Conservation (phyloP, 371 early-diverging fungal genomes). For the Mortierella sp. region DNA sequence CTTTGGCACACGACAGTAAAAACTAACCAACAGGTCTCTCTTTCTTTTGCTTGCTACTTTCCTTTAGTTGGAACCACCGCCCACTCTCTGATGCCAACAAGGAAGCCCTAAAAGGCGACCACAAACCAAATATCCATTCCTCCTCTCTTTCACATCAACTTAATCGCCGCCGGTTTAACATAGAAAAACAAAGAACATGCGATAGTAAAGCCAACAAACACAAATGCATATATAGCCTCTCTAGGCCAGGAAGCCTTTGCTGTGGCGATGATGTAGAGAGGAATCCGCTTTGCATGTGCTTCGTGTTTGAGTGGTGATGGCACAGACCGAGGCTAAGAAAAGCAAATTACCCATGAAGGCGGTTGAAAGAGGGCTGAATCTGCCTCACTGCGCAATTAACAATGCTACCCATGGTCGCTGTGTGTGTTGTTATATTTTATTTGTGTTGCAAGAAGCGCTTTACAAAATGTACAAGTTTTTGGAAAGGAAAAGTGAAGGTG, state of each 20-base stretch:
- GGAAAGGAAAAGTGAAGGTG: background rate
- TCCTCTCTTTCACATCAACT: background rate
- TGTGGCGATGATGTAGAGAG: too few relatives aligned
- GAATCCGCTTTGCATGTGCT: too few relatives aligned
- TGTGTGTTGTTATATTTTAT: background rate
- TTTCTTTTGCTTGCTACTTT: background rate
- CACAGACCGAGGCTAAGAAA: background rate
- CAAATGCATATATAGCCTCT: background rate
- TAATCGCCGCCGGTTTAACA: background rate
- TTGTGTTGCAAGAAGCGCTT: conserved; percentile 11
- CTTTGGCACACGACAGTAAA: background rate
- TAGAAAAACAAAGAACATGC: background rate
- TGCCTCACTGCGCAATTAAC: too few relatives aligned
- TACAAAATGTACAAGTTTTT: conserved; percentile 30
- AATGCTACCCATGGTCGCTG: too few relatives aligned
- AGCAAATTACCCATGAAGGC: background rate
- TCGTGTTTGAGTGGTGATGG: background rate
- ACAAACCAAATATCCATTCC: background rate
- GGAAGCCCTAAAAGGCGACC: background rate
- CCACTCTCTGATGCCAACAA: background rate
- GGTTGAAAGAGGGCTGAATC: background rate
- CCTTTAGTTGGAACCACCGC: too few relatives aligned
- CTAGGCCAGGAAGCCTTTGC: background rate
- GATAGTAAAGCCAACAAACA: background rate
- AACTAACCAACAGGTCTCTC: background rate